These are phyloP conservation scores for Erysimum cheiranthoides DNA, from an alignment of 345 rosid genomes.

Conservation along the genomic window DNA sequence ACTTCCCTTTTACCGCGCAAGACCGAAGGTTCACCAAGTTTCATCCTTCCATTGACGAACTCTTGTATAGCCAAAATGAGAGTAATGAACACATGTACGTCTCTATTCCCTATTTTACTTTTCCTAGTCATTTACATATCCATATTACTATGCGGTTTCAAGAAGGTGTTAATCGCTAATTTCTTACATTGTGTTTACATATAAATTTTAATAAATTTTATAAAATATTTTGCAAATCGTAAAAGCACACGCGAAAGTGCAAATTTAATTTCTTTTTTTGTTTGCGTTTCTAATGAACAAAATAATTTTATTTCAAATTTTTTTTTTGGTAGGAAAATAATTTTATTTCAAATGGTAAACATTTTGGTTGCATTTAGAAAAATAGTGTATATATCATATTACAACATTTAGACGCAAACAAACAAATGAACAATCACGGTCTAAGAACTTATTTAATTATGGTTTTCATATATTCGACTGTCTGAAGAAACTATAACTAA, in stretches of 20 bases:
- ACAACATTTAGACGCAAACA: not conserved
- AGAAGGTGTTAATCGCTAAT: not conserved
- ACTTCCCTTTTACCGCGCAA: slow-evolving; percentile 67
- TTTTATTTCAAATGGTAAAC: too few relatives aligned
- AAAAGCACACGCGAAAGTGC: too few relatives aligned
- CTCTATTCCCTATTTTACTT: slow-evolving; percentile 13
- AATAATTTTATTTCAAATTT: too few relatives aligned
- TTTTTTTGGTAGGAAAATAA: too few relatives aligned
- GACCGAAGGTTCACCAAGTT: slow-evolving; percentile 58
- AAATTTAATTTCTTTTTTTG: not conserved
- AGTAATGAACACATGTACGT: slow-evolving; percentile 79
- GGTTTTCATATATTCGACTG: not conserved
- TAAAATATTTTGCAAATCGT: too few relatives aligned
- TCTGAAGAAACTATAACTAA: too few relatives aligned
- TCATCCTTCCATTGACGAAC: slow-evolving; percentile 67
- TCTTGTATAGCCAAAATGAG: slow-evolving; percentile 60
- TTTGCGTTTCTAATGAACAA: too few relatives aligned
- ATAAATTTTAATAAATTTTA: too few relatives aligned
- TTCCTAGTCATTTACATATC: not conserved
- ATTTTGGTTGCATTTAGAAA: too few relatives aligned
- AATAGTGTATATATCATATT: too few relatives aligned
- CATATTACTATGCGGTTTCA: not conserved
- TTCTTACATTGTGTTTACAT: too few relatives aligned
- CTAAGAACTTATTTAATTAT: not conserved
- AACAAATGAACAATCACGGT: not conserved